Evolutionary conservation across 2,329 filamentous ascomycete genomes (phyloP).

Genomic region (Ophiocordyceps camponoti-leonardi): DNA sequence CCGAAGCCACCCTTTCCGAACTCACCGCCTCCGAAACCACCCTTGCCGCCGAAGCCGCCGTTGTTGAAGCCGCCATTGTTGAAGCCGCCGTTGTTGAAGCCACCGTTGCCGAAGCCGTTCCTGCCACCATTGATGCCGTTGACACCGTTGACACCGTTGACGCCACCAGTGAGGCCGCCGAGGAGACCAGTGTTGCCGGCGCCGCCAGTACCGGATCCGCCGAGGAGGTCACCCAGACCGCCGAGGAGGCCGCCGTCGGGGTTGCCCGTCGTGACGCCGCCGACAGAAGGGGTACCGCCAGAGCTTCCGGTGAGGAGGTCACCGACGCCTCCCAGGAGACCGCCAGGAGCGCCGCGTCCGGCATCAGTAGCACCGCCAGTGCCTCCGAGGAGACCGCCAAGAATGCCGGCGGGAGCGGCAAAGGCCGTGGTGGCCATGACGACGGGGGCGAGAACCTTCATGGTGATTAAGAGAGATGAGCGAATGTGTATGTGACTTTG

Average conservation of each 20-base stretch:
- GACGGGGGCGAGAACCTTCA: not conserved
- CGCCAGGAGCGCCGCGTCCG: not conserved
- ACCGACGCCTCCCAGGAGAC: not conserved
- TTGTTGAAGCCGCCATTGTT: not conserved
- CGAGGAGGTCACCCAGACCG: not conserved
- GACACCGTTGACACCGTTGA: not conserved
- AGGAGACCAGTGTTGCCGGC: not conserved
- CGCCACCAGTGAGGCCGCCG: not conserved
- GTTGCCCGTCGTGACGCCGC: not conserved
- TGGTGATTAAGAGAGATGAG: not conserved
- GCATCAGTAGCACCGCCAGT: not conserved
- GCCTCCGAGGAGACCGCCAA: not conserved
- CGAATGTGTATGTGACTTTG: not conserved
- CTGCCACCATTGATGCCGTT: not conserved
- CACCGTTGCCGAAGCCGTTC: not conserved
- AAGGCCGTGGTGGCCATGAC: not conserved
- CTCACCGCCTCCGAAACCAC: not conserved
- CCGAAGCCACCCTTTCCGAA: not conserved
- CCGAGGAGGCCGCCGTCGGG: not conserved
- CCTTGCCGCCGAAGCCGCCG: not conserved
- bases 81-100: not conserved
- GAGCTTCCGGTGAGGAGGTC: not conserved
- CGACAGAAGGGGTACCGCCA: not conserved
- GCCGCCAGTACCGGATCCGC: not conserved
- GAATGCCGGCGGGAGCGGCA: not conserved